Evolutionary conservation across 768 basidiomycete species (phyloP).

Genomic region (Kwoniella europaea): DNA sequence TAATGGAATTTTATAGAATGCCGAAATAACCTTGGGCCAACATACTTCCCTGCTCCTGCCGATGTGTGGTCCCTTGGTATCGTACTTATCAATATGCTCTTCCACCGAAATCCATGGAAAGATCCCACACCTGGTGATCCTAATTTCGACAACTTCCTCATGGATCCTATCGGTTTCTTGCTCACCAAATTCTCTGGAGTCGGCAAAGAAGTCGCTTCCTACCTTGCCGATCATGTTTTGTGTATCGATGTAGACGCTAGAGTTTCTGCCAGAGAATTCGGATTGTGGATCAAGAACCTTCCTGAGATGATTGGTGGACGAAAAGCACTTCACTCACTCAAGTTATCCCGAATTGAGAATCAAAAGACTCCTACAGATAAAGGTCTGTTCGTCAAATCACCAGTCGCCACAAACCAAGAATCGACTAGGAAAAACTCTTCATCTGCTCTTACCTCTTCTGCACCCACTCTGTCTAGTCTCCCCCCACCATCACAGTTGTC

Average conservation of each 20-base stretch:
- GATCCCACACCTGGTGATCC: constrained; percentile 84
- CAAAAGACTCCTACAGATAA: constrained; percentile 21
- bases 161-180: constrained; percentile 82
- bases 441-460: constrained; percentile 45
- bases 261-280: constrained; percentile 81
- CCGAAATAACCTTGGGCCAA: constrained; percentile 93
- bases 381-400: constrained; percentile 44
- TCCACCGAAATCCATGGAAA: constrained; percentile 98
- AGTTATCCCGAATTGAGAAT: constrained; percentile 34
- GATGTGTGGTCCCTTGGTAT: constrained; percentile 99
- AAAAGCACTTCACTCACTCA: constrained; percentile 48
- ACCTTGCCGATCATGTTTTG: constrained; percentile 82
- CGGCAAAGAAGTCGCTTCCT: constrained; percentile 74
- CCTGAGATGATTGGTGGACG: constrained; percentile 67
- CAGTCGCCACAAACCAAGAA: constrained; percentile 30
- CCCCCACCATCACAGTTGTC: constrained; percentile 29
- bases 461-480: constrained; percentile 30
- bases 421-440: constrained; percentile 38
- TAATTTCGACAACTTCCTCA: constrained; percentile 75
- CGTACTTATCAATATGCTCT: constrained; percentile 98
- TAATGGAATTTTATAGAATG: constrained; percentile 70
- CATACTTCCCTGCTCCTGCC: constrained; percentile 90
- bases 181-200: constrained; percentile 80
- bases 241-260: constrained; percentile 72
- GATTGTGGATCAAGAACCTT: constrained; percentile 81